These are phyloP conservation scores for Phlebopus sp. DNA, from an alignment of 1,284 basidiomycete genomes.

Conservation along the genomic window DNA sequence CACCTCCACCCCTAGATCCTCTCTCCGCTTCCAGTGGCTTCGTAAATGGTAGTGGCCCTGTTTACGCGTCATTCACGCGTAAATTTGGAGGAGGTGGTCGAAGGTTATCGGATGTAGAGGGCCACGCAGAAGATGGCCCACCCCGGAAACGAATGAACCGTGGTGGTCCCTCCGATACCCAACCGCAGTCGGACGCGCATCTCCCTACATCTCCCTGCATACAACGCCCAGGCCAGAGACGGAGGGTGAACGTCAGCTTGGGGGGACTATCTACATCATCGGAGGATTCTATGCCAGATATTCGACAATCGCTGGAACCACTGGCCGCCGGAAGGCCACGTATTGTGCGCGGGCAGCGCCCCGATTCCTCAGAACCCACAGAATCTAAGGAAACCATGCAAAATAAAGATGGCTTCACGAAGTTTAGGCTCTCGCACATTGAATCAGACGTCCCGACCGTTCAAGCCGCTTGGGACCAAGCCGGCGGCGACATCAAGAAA, in stretches of 20 bases:
- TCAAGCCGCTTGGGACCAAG: conserved; percentile 62
- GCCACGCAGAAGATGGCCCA: conserved; percentile 50
- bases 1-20: conserved; percentile 45
- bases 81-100: conserved; percentile 37
- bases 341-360: conserved; percentile 50
- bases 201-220: conserved; percentile 56
- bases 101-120: conserved; percentile 36
- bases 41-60: conserved; percentile 37
- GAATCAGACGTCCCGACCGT: conserved; percentile 43
- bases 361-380: conserved; percentile 24
- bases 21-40: conserved; percentile 62
- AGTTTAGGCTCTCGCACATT: conserved; percentile 62
- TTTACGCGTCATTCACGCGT: conserved; percentile 50
- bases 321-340: conserved; percentile 44
- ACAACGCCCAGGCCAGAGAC: conserved; percentile 48
- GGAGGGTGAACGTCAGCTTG: conserved; percentile 37
- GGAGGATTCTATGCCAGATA: conserved; percentile 61
- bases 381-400: conserved; percentile 24
- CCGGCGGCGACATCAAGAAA: conserved; percentile 53
- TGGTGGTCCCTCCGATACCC: conserved; percentile 41
- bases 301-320: conserved; percentile 36
- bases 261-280: conserved; percentile 51
- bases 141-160: conserved; percentile 67
- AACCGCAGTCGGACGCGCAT: conserved; percentile 13
- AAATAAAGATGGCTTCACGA: conserved; percentile 46